Conservation (phyloP, 208 protist genomes). For the Leishmania arabica region DNA sequence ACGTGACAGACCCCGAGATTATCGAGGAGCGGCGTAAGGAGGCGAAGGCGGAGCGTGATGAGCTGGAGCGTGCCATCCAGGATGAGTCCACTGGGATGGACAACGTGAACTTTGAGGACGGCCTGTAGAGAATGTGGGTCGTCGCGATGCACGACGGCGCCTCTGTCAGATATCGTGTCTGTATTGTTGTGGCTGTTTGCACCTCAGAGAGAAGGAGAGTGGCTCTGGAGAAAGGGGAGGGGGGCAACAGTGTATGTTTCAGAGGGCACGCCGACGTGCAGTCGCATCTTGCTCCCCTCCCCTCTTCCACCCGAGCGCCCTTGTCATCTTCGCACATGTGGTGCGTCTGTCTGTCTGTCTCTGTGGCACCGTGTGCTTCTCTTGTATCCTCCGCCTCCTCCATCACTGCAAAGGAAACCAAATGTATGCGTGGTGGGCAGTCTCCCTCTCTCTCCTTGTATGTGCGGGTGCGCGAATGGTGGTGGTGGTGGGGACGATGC, state of each 20-base stretch:
- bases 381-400: neutral
- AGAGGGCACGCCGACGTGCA: neutral
- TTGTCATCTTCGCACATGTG: neutral
- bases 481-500: neutral
- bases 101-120: constrained; percentile 87
- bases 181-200: neutral
- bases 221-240: neutral
- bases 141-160: neutral
- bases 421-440: neutral
- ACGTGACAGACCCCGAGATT: constrained; percentile 78
- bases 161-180: neutral
- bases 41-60: constrained; percentile 60
- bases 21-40: constrained; percentile 74
- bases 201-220: neutral
- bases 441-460: neutral
- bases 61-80: constrained; percentile 72
- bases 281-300: neutral
- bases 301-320: neutral
- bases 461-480: neutral
- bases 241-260: neutral
- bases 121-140: constrained; percentile 43
- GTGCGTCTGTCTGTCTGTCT: neutral
- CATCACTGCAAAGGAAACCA: neutral
- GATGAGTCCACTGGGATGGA: constrained; percentile 65
- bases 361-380: neutral